phyloP scores from a whole-genome alignment of 2,329 filamentous ascomycete genomes.

The Penicillium sp. region DNA sequence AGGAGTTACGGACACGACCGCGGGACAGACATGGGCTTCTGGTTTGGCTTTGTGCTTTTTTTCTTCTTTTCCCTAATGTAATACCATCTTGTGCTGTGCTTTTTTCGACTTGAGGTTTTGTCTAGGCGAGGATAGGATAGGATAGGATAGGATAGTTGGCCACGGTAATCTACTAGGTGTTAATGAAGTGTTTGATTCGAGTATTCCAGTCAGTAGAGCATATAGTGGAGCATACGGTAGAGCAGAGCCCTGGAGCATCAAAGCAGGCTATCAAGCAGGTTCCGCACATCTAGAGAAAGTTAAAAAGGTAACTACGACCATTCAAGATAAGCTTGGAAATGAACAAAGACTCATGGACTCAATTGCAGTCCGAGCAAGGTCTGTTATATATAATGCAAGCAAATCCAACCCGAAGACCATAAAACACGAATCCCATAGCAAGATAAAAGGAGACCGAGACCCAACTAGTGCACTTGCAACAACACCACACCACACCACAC shows the following conservation, averaged over 20 bases:
- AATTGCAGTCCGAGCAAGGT: background rate
- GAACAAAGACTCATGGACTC: background rate
- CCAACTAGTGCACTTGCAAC: background rate
- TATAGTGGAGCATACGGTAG: no score
- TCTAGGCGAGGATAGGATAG: background rate
- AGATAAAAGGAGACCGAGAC: background rate
- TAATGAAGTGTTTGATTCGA: slow-evolving; percentile 13
- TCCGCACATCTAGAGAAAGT: background rate
- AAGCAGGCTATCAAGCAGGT: background rate
- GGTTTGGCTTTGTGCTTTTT: slow-evolving; percentile 4
- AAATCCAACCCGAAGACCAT: background rate
- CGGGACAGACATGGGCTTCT: background rate
- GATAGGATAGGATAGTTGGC: slow-evolving; percentile 4
- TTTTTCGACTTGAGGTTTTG: slow-evolving; percentile 1
- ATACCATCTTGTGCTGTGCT: slow-evolving; percentile 25
- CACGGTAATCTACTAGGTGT: slow-evolving; percentile 20
- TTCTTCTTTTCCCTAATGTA: slow-evolving; percentile 18
- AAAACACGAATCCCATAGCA: background rate
- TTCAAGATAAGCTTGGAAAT: background rate
- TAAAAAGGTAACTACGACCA: background rate
- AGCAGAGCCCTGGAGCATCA: no score
- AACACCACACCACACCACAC: background rate
- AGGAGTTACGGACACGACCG: background rate
- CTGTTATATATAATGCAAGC: background rate
- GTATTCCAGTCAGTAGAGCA: background rate